Evolutionary conservation across 2,329 filamentous ascomycete genomes (phyloP).

Genomic region (Fusarium sp.): DNA sequence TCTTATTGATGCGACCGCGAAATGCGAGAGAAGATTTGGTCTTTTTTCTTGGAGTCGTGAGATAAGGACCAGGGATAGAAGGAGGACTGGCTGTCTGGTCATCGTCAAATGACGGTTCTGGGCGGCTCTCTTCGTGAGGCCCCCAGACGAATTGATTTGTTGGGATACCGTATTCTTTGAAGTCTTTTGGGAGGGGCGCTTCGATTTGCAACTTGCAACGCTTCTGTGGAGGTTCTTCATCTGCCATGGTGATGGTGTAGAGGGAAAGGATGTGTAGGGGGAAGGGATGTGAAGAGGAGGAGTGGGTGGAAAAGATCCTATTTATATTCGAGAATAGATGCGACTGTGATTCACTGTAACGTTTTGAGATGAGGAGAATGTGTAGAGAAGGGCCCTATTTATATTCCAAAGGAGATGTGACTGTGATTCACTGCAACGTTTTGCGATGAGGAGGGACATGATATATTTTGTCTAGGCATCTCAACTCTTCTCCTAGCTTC

Average conservation of each 20-base stretch:
- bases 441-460: not conserved
- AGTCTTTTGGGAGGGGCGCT: constrained; percentile 23
- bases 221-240: constrained; percentile 1
- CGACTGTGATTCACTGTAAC: no score
- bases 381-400: no score
- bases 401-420: not conserved
- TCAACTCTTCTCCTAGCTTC: not conserved
- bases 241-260: not conserved
- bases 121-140: not conserved
- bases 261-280: not conserved
- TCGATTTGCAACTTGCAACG: constrained; percentile 12
- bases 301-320: not conserved
- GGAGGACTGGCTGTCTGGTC: constrained; percentile 32
- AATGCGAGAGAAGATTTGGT: not conserved
- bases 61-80: constrained; percentile 14
- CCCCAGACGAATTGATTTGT: constrained; percentile 29
- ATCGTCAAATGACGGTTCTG: constrained; percentile 26
- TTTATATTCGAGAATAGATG: not conserved
- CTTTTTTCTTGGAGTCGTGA: not conserved
- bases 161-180: constrained; percentile 27
- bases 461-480: not conserved
- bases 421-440: not conserved
- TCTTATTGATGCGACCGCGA: not conserved
- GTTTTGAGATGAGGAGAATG: no score
- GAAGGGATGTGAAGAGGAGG: not conserved